Evolutionary conservation across 495 filamentous ascomycete genomes (phyloP).

Genomic region (Neurospora sp.): DNA sequence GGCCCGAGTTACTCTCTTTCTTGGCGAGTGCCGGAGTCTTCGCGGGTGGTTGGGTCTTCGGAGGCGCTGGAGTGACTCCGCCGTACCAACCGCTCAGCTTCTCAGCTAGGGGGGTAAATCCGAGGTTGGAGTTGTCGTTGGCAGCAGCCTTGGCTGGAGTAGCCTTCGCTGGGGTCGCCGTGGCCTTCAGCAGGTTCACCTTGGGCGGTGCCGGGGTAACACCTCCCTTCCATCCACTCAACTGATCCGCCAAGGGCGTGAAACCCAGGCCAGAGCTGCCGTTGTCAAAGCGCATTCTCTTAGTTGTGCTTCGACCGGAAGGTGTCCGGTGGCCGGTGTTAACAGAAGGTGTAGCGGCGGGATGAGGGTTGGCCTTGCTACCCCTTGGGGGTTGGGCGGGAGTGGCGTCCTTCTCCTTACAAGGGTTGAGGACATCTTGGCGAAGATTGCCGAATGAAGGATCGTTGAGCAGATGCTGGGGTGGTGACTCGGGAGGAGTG

Average conservation of each 20-base stretch:
- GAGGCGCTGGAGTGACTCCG: neutral
- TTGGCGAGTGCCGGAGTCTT: neutral
- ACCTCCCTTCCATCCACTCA: constrained; percentile 5
- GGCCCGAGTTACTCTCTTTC: neutral
- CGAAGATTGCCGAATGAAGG: neutral
- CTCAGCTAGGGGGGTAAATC: neutral
- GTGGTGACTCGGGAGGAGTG: neutral
- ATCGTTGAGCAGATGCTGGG: neutral
- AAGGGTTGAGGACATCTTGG: neutral
- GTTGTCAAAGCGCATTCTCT: constrained; percentile 4
- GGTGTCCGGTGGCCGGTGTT: neutral
- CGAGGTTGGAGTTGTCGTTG: neutral
- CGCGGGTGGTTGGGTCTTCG: neutral
- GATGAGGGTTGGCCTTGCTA: neutral
- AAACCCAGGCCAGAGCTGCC: neutral
- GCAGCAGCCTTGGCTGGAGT: neutral
- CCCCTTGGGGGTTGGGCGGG: neutral
- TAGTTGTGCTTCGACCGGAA: constrained; percentile 13
- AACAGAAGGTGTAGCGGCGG: neutral
- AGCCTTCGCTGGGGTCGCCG: neutral
- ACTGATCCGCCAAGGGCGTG: neutral
- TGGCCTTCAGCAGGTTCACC: neutral
- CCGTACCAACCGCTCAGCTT: neutral
- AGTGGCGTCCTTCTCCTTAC: neutral
- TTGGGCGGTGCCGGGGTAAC: neutral